Evolutionary conservation across 2,329 filamentous ascomycete genomes (phyloP), one percentile per base, ranked within the genome.

Genomic region (Dothistroma pini): DNA sequence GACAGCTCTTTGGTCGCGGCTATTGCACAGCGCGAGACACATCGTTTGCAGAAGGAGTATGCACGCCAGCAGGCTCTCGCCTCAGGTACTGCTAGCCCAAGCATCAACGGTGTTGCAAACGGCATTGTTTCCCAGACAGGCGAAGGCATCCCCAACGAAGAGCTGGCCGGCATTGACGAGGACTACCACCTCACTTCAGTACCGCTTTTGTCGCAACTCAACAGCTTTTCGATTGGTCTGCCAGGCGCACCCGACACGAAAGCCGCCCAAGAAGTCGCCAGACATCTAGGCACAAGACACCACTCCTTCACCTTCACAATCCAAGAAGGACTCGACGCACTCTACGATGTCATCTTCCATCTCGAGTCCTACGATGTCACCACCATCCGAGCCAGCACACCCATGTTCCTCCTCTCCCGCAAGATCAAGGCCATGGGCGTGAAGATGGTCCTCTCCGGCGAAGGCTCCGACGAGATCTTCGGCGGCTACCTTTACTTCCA

Each of bases 341-440:
- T 99, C 8, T 96, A 91, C 38, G 95, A 99, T 76, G 95, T 99
- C 75, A 97, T 99, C 75, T 97, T 89, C 81, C 95, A 99, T 79
- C 86, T 99, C 63, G 95, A 99, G 82, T 91, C 91, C 14, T 99
- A 95, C 80, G 95, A 99, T 76, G 95, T 99, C 29, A 99, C 95
- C 57, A 99, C 95, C 2, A 97, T 99, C 75, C 92, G 95, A 74
- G 95, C 95, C 58, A 97, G 93, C 11, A 99, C 95, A 11, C 95
- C 95, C 68, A 99, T 99, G 95, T 99, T 97, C 81, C 82, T 99
- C 66, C 85, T 99, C 53, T 95, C 91, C 64, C 88, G 96, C 76
- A 99, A 99, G 84, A 99, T 99, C 83, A 99, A 99, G 84, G 95
- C 93, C 38, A 93, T 97, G 88, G 95, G 95, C 66, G 90, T 99